These are phyloP conservation scores for Phytopythium chamaehyphon DNA, from an alignment of 352 stramenopile species.

Conservation along the genomic window DNA sequence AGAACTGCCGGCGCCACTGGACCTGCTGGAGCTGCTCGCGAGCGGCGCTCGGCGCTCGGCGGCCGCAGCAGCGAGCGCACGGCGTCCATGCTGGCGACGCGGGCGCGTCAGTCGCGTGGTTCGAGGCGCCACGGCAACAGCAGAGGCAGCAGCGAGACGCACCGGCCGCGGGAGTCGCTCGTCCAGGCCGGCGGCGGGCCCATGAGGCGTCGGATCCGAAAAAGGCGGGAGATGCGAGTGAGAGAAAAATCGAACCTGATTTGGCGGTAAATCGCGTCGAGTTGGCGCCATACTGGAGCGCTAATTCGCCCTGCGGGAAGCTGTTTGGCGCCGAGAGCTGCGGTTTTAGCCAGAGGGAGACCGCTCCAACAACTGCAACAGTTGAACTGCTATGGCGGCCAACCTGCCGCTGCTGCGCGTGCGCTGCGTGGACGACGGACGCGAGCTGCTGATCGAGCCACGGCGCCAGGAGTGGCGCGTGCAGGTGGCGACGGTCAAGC, in stretches of 20 bases:
- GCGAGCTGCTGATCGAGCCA: slow-evolving; percentile 44
- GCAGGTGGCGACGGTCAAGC: slow-evolving; percentile 47
- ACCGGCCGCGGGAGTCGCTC: slow-evolving; percentile 14
- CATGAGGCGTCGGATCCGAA: slow-evolving; percentile 3
- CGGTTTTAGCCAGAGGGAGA: neutral
- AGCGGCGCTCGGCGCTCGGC: neutral
- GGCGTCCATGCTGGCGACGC: slow-evolving; percentile 20
- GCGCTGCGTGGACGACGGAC: slow-evolving; percentile 47
- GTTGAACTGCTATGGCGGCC: neutral
- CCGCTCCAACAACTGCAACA: no score
- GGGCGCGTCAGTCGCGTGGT: neutral
- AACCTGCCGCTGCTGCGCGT: slow-evolving; percentile 25
- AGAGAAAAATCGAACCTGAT: neutral
- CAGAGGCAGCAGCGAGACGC: no score
- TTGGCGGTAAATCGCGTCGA: neutral
- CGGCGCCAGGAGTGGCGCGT: slow-evolving; percentile 25
- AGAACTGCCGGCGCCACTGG: no score
- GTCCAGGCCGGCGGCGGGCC: slow-evolving; percentile 13
- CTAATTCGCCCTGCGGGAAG: neutral
- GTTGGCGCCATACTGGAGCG: neutral
- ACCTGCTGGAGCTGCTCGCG: no score
- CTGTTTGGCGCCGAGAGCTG: no score
- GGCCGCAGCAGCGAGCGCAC: slow-evolving; percentile 20
- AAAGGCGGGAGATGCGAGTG: neutral
- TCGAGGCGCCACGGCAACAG: no score